Evolutionary conservation across 2,329 filamentous ascomycete species (phyloP), one percentile per base, ranked within the genome.

Genomic region (Pseudocercospora pini-densiflorae): DNA sequence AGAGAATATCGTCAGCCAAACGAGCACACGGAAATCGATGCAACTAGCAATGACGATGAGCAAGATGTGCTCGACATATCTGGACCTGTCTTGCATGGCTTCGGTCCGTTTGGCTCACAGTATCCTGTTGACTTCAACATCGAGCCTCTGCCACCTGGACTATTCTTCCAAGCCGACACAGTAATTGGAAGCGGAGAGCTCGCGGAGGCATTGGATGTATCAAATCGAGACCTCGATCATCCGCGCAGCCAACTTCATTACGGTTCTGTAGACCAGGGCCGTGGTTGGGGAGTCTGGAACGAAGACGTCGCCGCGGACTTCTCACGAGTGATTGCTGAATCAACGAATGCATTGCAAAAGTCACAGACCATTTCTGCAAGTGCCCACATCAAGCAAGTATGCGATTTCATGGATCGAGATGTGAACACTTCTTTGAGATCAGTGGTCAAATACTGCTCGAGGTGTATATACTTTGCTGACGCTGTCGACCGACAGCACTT

Each of bases 151-250:
- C 78, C 77, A 8, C 67, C 79, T 6, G 86, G 83, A 1, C 87
- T 84, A 0, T 87, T 82, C 71, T 89, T 88, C 68, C 84, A 86
- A 67, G 76, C 82, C 51, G 81, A 79, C 54, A 88, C 86, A 4
- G 86, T 89, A 66, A 79, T 89, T 64, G 87, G 87, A 29, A 86
- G 85, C 69, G 86, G 85, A 2, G 83, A 85, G 27, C 82, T 89
- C 55, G 73, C 76, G 16, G 79, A 79, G 40, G 82, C 82, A 40
- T 69, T 89, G 5, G 68, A 76, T 10, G 19, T 84, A 10, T 59
- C 63, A 21, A 70, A 74, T 6, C 77, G 83, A 47, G 75, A 85
- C 68, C 66, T 87, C 27, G 82, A 86, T 66, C 71, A 75, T 31
- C 71, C 74, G 58, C 75, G 76, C 43, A 81, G 82, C 14, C 73